phyloP scores from a whole-genome alignment of 371 early-diverging fungal species.

The Coemansia sp. region DNA sequence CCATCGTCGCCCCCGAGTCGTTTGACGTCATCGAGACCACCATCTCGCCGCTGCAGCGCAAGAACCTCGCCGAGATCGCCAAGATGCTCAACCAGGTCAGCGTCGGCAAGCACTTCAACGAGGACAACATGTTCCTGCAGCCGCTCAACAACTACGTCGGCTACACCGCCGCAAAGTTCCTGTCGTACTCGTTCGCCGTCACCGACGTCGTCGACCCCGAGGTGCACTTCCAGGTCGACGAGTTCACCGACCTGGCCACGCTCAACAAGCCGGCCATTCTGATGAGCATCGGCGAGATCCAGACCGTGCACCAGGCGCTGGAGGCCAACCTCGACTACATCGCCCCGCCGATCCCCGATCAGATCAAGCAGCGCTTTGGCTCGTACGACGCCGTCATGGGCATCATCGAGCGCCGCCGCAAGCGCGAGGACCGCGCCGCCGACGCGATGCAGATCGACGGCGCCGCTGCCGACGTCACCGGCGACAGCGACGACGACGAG shows the following conservation, averaged over 20 bases:
- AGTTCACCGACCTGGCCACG: slow-evolving; percentile 80
- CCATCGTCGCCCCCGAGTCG: slow-evolving; percentile 96
- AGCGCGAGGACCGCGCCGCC: slow-evolving; percentile 34
- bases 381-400: slow-evolving; percentile 49
- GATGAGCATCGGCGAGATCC: slow-evolving; percentile 86
- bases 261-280: slow-evolving; percentile 85
- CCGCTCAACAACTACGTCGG: slow-evolving; percentile 80
- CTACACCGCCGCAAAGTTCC: slow-evolving; percentile 70
- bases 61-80: slow-evolving; percentile 93
- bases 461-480: not conserved
- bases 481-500: slow-evolving; percentile 36
- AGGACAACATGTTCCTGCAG: slow-evolving; percentile 70
- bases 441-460: slow-evolving; percentile 9
- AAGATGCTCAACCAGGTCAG: slow-evolving; percentile 93
- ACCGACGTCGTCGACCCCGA: slow-evolving; percentile 84
- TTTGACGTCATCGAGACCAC: slow-evolving; percentile 91
- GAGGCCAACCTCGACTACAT: slow-evolving; percentile 67
- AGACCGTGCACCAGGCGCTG: slow-evolving; percentile 80
- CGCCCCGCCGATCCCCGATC: slow-evolving; percentile 51
- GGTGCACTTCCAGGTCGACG: slow-evolving; percentile 86
- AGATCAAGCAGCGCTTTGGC: slow-evolving; percentile 50
- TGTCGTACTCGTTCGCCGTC: slow-evolving; percentile 72
- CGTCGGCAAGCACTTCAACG: slow-evolving; percentile 72
- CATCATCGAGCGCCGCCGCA: slow-evolving; percentile 47
- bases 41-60: slow-evolving; percentile 85